Evolutionary conservation across 2,329 filamentous ascomycete genomes (phyloP).

Genomic region (Ceratocystiopsis brevicomis): DNA sequence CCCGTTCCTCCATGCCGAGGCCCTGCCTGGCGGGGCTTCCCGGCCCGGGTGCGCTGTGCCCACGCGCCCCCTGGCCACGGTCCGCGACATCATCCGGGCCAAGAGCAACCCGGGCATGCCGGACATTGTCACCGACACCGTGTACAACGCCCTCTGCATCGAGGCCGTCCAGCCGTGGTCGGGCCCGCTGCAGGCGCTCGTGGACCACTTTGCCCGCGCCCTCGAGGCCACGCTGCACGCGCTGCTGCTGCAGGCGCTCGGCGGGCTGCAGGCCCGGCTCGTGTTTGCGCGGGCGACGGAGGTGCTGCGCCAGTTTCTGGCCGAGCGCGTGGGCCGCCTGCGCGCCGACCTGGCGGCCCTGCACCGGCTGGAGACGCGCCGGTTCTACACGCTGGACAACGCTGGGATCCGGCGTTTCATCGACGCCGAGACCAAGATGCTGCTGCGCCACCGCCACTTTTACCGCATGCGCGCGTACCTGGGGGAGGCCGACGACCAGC

Average conservation of each 20-base stretch:
- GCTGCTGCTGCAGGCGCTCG: constrained; percentile 29
- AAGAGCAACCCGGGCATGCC: constrained; percentile 39
- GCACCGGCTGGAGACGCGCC: constrained; percentile 32
- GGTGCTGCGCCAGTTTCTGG: constrained; percentile 26
- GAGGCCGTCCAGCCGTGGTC: constrained; percentile 41
- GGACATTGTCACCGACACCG: constrained; percentile 37
- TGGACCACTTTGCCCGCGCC: constrained; percentile 27
- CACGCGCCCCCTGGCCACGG: constrained; percentile 24
- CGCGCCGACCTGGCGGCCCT: constrained; percentile 22
- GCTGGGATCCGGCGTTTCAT: constrained; percentile 27
- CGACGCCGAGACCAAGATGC: constrained; percentile 22
- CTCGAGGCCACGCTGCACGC: constrained; percentile 26
- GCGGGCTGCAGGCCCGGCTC: constrained; percentile 24
- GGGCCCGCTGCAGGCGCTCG: constrained; percentile 28
- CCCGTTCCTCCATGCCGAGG: not conserved
- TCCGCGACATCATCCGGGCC: constrained; percentile 33
- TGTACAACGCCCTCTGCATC: constrained; percentile 38
- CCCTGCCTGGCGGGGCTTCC: not conserved
- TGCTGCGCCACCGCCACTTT: constrained; percentile 29
- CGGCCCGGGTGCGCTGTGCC: too few relatives aligned
- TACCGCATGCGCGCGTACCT: constrained; percentile 27
- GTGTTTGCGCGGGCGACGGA: constrained; percentile 29
- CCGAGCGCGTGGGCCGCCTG: constrained; percentile 19
- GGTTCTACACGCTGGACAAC: constrained; percentile 38
- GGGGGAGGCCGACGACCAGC: constrained; percentile 8